Evolutionary conservation across 768 basidiomycete species (phyloP), one percentile per base, ranked within the genome.

Genomic region (Leccinum variicolor): DNA sequence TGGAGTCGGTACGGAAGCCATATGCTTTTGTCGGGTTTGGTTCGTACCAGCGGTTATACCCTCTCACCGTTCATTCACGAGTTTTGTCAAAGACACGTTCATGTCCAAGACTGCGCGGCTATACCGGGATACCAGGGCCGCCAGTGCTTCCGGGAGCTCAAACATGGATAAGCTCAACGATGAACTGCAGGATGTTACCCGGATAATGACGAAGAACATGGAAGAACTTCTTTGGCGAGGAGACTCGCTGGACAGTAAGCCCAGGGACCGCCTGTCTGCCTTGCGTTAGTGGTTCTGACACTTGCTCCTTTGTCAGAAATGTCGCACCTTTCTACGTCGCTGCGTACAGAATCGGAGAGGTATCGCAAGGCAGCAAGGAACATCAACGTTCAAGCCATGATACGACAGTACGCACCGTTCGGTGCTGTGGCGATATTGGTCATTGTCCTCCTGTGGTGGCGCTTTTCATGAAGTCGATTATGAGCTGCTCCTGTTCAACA

Each of bases 131-230:
- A 93, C 95, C 48, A 84, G 95, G 63, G 92, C 92, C 50, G 90
- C 90, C 21, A 84, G 73, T 58, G 86, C 89, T 21, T 80, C 87
- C 21, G 81, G 77, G 19, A 66, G 79, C 55, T 87, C 85, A 13
- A 82, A 83, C 54, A 73, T 99, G 55, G 93, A 94, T 72, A 89
- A 81, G 73, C 79, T 99, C 48, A 98, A 98, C 67, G 94, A 94
- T 66, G 96, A 99, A 63, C 78, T 99, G 36, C 94, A 97, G 69
- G 97, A 99, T 68, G 97, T 99, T 58, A 98, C 97, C 50, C 81
- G 93, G 62, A 98, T 99, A 74, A 98, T 99, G 97, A 98, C 97
- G 9, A 98, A 99, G 79, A 98, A 99, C 69, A 99, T 99, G 96
- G 97, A 99, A 74, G 97, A 99, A 74, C 77, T 99, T 52, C 75